Evolutionary conservation across 1,284 basidiomycete genomes (phyloP).

Genomic region (Neonothopanus nambi): DNA sequence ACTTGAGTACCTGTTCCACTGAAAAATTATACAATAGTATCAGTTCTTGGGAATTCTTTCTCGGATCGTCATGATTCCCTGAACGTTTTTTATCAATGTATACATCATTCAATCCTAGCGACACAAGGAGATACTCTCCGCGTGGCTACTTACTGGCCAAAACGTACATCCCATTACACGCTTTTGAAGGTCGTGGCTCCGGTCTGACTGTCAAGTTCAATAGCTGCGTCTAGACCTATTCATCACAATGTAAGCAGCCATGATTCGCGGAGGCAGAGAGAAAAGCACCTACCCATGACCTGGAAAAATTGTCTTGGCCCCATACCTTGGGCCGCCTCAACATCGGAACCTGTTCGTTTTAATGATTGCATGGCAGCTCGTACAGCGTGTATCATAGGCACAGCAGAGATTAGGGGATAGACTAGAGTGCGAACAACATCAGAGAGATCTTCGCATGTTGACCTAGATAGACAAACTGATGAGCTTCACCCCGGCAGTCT

Average conservation of each 20-base stretch:
- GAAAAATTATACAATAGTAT: too few species aligned
- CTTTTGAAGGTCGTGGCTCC: constrained; percentile 2
- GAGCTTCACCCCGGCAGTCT: constrained; percentile 41
- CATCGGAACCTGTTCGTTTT: constrained; percentile 38
- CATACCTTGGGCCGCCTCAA: constrained; percentile 32
- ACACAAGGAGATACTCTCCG: too few species aligned
- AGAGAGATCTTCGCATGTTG: not conserved
- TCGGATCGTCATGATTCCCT: too few species aligned
- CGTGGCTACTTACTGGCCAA: not conserved
- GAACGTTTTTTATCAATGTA: too few species aligned
- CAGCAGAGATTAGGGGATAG: constrained; percentile 37
- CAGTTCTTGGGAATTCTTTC: too few species aligned
- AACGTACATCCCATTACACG: not conserved
- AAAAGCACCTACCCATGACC: constrained; percentile 30
- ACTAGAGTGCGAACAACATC: constrained; percentile 24
- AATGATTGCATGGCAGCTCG: constrained; percentile 36
- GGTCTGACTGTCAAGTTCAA: constrained; percentile 5
- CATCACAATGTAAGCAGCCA: not conserved
- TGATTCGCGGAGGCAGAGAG: too few species aligned
- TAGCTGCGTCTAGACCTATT: constrained; percentile 9
- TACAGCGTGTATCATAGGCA: constrained; percentile 36
- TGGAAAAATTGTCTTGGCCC: constrained; percentile 38
- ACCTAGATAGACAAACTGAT: constrained; percentile 28
- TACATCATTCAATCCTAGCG: too few species aligned
- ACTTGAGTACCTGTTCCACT: too few species aligned